Conservation (phyloP, 2,329 filamentous ascomycete genomes). For the Alternaria brassicae region DNA sequence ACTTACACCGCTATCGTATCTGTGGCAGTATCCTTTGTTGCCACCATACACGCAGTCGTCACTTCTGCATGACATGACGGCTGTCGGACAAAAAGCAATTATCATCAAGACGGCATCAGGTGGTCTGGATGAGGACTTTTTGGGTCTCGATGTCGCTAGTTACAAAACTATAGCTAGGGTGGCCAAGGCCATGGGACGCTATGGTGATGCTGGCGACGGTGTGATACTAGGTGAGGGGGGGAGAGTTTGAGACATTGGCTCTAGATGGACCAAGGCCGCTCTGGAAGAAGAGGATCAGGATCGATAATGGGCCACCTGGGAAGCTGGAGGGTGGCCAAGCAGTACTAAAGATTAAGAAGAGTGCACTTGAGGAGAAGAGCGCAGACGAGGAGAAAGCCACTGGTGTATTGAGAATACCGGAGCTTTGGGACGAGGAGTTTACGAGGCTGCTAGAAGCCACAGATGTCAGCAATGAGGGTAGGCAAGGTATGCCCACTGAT, state of each 20-base stretch:
- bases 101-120: constrained; percentile 95
- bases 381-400: constrained; percentile 26
- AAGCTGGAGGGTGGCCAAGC: constrained; percentile 77
- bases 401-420: constrained; percentile 63
- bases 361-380: constrained; percentile 61
- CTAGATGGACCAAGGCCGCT: constrained; percentile 76
- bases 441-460: constrained; percentile 41
- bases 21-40: constrained; percentile 89
- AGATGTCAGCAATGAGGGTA: constrained; percentile 8
- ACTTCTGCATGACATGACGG: constrained; percentile 82
- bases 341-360: constrained; percentile 70
- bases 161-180: constrained; percentile 56
- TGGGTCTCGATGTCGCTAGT: constrained; percentile 82
- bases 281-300: constrained; percentile 74
- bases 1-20: constrained; percentile 79
- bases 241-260: constrained; percentile 94
- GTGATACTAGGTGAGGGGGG: constrained; percentile 90
- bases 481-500: constrained; percentile 7
- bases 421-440: constrained; percentile 71
- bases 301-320: constrained; percentile 64
- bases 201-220: constrained; percentile 70
- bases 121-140: constrained; percentile 78
- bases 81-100: constrained; percentile 79
- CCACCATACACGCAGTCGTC: constrained; percentile 59
- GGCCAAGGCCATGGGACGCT: constrained; percentile 66